Evolutionary conservation across 345 rosid species (phyloP), one percentile per base, ranked within the genome.

Genomic region (Hevea brasiliensis): DNA sequence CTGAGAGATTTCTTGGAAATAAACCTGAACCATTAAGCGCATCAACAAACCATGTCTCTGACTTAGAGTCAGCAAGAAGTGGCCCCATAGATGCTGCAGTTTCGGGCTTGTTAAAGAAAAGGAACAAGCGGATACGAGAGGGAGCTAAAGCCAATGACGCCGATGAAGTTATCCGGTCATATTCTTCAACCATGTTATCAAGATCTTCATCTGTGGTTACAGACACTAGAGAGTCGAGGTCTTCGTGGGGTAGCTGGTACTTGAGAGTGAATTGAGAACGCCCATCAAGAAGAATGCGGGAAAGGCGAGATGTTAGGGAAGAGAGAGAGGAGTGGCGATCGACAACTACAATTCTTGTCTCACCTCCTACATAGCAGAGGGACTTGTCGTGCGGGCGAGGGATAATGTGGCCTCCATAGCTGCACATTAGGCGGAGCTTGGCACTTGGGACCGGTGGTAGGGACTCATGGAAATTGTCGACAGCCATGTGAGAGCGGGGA

Each of bases 311-410:
- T 74, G 78, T 76, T 70, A 90, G 73, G 51, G 81, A 81, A 7
- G 86, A 61, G 63, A 90, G 84, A 2, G 93, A 80, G 27, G 92
- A 80, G 68, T 85, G 81, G 41, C 93, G 94, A 77, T 93, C 94
- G 10, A 89, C 77, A 37, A 75, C 90, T 2, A 90, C 85, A 0
- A 90, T 78, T 21, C 90, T 89, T 3, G 90, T 90, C 72, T 90
- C 91, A 2, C 96, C 98, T 62, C 89, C 90, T 9, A 90, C 81
- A 42, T 94, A 94, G 77, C 88, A 83, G 68, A 94, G 85, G 18
- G 91, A 77, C 72, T 87, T 92, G 83, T 94, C 90, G 67, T 92
- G 96, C 3, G 97, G 96, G 18, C 98, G 94, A 73, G 97, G 97
- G 80, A 94, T 84, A 71, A 94, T 94, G 74, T 88, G 97, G 26